Percentiles rank a stretch among this genome's conserved stretches.
Conservation (phyloP, 2,329 filamentous ascomycete genomes). For the Pseudogymnoascus verrucosus region DNA sequence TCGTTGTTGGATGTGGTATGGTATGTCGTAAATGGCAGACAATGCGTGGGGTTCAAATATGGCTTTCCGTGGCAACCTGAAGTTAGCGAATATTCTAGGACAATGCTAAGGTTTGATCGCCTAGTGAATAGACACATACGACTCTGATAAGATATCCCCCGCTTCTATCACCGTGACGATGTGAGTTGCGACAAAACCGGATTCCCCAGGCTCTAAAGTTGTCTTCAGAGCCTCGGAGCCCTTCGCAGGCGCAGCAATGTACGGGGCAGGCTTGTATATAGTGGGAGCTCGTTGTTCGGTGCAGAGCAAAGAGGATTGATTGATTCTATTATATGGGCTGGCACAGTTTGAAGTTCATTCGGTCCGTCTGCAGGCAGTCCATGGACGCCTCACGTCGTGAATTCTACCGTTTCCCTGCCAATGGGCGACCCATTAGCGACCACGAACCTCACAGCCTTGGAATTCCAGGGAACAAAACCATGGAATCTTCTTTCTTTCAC, state of each 20-base stretch:
- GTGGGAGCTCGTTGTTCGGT: neutral
- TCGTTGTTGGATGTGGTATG: neutral
- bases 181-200: neutral
- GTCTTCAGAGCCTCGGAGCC: slow-evolving; percentile 3
- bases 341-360: slow-evolving; percentile 2
- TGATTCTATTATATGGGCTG: neutral
- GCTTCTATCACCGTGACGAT: neutral
- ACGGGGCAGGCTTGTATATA: slow-evolving; percentile 3
- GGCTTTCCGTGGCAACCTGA: neutral
- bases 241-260: neutral
- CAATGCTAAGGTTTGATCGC: neutral
- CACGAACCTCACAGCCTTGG: slow-evolving; percentile 7
- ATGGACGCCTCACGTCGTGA: slow-evolving; percentile 7
- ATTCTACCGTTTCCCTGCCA: slow-evolving; percentile 7
- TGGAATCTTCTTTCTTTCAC: neutral
- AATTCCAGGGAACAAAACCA: neutral
- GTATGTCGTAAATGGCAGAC: neutral
- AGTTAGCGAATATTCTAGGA: neutral
- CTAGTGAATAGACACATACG: neutral
- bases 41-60: neutral
- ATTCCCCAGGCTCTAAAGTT: slow-evolving; percentile 1
- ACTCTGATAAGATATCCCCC: neutral
- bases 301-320: neutral
- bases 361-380: neutral
- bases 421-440: slow-evolving; percentile 7